Evolutionary conservation across 768 basidiomycete species (phyloP).

Genomic region (Hypholoma sublateritium): DNA sequence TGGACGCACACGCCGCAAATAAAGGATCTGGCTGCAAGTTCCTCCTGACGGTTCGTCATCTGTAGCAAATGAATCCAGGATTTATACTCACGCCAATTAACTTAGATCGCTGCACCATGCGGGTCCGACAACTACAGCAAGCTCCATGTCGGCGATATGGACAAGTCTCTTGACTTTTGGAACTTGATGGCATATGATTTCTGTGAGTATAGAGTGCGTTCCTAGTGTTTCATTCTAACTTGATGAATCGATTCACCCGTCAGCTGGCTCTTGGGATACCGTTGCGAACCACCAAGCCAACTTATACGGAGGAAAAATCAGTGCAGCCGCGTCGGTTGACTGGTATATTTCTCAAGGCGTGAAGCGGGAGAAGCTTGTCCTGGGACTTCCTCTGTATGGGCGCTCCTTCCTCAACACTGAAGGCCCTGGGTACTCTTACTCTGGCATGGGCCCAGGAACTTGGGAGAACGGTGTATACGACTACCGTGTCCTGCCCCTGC

Average conservation of each 20-base stretch:
- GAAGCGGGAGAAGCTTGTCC: constrained; percentile 72
- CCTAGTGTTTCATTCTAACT: neutral
- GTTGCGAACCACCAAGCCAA: constrained; percentile 85
- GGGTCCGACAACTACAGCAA: constrained; percentile 85
- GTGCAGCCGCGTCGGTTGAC: constrained; percentile 59
- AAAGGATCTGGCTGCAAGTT: constrained; percentile 63
- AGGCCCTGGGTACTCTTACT: constrained; percentile 79
- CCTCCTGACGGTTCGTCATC: constrained; percentile 64
- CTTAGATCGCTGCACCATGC: constrained; percentile 88
- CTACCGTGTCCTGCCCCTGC: constrained; percentile 85
- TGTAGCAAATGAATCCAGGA: neutral
- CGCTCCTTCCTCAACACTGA: constrained; percentile 84
- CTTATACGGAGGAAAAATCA: constrained; percentile 67
- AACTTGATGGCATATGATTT: constrained; percentile 96
- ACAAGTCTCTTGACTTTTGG: constrained; percentile 89
- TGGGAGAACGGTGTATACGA: constrained; percentile 96
- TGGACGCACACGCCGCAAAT: constrained; percentile 71
- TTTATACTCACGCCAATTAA: constrained; percentile 4
- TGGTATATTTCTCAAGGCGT: constrained; percentile 78
- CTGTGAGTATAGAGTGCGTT: constrained; percentile 38
- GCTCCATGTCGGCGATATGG: constrained; percentile 81
- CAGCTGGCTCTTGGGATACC: constrained; percentile 77
- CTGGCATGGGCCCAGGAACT: constrained; percentile 80
- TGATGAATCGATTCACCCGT: neutral
- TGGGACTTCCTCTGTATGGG: constrained; percentile 94